phyloP scores from a whole-genome alignment of 805 yeast species.

The Wickerhamiella spandovensis region DNA sequence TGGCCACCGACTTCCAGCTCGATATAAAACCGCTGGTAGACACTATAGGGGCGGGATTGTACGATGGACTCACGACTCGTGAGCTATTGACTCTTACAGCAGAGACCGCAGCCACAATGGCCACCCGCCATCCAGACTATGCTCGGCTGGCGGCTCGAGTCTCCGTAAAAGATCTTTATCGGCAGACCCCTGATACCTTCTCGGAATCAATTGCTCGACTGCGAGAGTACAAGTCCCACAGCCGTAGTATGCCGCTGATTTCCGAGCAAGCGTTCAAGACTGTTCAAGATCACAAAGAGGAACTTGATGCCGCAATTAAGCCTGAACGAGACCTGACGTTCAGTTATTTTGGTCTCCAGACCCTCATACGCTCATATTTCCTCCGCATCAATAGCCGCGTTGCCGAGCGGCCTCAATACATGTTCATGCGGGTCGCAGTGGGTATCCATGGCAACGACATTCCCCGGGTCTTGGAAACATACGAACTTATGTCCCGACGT shows the following conservation, averaged over 20 bases:
- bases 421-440: slow-evolving; percentile 76
- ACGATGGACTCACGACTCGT: slow-evolving; percentile 75
- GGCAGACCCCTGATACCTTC: slow-evolving; percentile 69
- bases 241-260: slow-evolving; percentile 46
- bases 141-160: slow-evolving; percentile 75
- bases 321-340: slow-evolving; percentile 56
- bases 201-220: slow-evolving; percentile 55
- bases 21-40: slow-evolving; percentile 83
- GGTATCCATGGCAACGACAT: slow-evolving; percentile 68
- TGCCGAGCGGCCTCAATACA: slow-evolving; percentile 77
- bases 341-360: slow-evolving; percentile 78
- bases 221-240: slow-evolving; percentile 51
- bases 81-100: slow-evolving; percentile 39
- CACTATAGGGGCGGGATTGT: slow-evolving; percentile 79
- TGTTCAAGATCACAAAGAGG: slow-evolving; percentile 44
- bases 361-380: slow-evolving; percentile 68
- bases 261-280: slow-evolving; percentile 44
- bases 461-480: slow-evolving; percentile 56
- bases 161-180: slow-evolving; percentile 77
- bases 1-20: slow-evolving; percentile 33
- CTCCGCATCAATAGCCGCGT: slow-evolving; percentile 41
- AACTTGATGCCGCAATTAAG: slow-evolving; percentile 52
- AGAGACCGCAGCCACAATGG: slow-evolving; percentile 91
- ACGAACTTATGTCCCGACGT: slow-evolving; percentile 66
- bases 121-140: slow-evolving; percentile 90